phyloP scores from a whole-genome alignment of 2,329 filamentous ascomycete species.

The Colletotrichum euphorbiae region DNA sequence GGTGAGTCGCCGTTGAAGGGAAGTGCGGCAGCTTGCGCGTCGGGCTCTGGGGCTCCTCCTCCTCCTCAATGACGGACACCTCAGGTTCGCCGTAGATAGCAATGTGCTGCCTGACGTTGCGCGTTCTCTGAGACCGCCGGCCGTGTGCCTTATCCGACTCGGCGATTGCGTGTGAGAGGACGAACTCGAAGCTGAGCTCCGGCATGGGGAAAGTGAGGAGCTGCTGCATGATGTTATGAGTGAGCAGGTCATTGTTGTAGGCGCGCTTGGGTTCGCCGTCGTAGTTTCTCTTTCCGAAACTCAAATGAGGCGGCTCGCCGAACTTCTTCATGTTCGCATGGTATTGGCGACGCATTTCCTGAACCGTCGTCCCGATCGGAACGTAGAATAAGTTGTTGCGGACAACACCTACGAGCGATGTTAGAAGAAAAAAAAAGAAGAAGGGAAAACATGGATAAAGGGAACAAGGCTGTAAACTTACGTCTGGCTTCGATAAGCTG shows the following conservation, averaged over 20 bases:
- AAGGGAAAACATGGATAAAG: too few species aligned
- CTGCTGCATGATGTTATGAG: slow-evolving; percentile 27
- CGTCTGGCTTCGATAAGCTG: slow-evolving; percentile 30
- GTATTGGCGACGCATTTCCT: slow-evolving; percentile 20
- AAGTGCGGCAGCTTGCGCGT: slow-evolving; percentile 29
- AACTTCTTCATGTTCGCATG: slow-evolving; percentile 23
- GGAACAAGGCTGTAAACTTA: neutral
- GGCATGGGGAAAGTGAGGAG: slow-evolving; percentile 30
- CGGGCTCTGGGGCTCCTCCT: slow-evolving; percentile 35
- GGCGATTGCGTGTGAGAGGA: slow-evolving; percentile 24
- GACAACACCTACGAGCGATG: neutral
- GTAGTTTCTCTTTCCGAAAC: slow-evolving; percentile 22
- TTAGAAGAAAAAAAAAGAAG: neutral
- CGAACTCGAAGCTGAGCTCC: slow-evolving; percentile 34
- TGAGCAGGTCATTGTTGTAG: slow-evolving; percentile 31
- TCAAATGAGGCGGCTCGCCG: slow-evolving; percentile 2
- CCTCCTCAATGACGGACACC: slow-evolving; percentile 31
- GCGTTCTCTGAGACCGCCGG: neutral
- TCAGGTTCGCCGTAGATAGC: slow-evolving; percentile 32
- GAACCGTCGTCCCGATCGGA: slow-evolving; percentile 16
- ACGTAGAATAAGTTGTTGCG: slow-evolving; percentile 25
- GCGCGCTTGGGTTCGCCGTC: slow-evolving; percentile 29
- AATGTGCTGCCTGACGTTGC: slow-evolving; percentile 32
- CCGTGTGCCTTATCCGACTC: slow-evolving; percentile 28
- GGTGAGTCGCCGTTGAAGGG: slow-evolving; percentile 36